These are phyloP conservation scores for Erodium chrysanthum DNA, from an alignment of 441 rosid genomes.

Conservation along the genomic window DNA sequence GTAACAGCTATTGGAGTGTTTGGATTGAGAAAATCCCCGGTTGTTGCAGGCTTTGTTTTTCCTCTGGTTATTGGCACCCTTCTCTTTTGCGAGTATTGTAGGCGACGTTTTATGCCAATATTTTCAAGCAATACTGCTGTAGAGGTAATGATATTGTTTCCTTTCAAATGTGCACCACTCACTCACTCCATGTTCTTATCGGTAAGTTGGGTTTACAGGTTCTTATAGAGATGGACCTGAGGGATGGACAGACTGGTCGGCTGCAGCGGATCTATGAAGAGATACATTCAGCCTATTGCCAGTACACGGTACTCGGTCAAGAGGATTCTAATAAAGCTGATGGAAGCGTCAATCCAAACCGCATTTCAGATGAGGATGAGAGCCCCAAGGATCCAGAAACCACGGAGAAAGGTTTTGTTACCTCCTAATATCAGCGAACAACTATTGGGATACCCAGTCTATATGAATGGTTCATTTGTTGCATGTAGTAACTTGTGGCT, in stretches of 20 bases:
- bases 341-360: slow-evolving; percentile 15
- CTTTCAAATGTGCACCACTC: slow-evolving; percentile 4
- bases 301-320: slow-evolving; percentile 30
- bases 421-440: not conserved
- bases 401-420: slow-evolving; percentile 35
- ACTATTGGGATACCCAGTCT: not conserved
- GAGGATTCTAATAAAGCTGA: slow-evolving; percentile 13
- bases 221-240: slow-evolving; percentile 72
- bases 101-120: slow-evolving; percentile 59
- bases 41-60: slow-evolving; percentile 71
- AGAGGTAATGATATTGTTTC: slow-evolving; percentile 36
- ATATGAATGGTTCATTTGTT: too few relatives aligned
- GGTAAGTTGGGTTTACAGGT: slow-evolving; percentile 32
- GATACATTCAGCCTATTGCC: slow-evolving; percentile 57
- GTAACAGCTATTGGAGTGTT: slow-evolving; percentile 77
- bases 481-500: slow-evolving; percentile 13
- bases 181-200: slow-evolving; percentile 15
- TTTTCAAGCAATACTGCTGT: slow-evolving; percentile 49
- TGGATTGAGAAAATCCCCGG: slow-evolving; percentile 59
- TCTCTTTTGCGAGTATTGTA: slow-evolving; percentile 71
- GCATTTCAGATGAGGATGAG: slow-evolving; percentile 4
- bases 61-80: slow-evolving; percentile 65
- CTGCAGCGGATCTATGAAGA: slow-evolving; percentile 40
- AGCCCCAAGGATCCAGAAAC: slow-evolving; percentile 22
- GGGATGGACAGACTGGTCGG: slow-evolving; percentile 49